Evolutionary conservation across 371 early-diverging fungal genomes (phyloP).

Genomic region (Syncephalastrum contaminatum): DNA sequence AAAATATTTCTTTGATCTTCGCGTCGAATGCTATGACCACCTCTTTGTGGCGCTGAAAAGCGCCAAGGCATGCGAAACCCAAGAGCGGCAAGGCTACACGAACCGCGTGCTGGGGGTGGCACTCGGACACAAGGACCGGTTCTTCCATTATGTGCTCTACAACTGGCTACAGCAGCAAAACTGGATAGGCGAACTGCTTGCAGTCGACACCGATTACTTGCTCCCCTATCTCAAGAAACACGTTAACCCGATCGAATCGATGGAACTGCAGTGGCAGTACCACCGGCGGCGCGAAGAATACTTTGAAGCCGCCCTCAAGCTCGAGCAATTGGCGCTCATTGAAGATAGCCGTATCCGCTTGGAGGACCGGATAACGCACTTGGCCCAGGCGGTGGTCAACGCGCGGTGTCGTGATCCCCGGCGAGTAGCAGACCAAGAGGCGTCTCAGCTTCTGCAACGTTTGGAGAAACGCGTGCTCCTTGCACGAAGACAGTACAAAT

Average conservation of each 20-base stretch:
- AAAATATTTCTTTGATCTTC: slow-evolving; percentile 28
- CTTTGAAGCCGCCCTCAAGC: slow-evolving; percentile 65
- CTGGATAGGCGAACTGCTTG: slow-evolving; percentile 28
- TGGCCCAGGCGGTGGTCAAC: slow-evolving; percentile 73
- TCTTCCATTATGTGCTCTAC: slow-evolving; percentile 73
- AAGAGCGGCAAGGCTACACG: slow-evolving; percentile 12
- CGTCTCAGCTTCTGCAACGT: slow-evolving; percentile 13
- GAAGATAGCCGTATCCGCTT: slow-evolving; percentile 37
- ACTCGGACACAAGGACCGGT: slow-evolving; percentile 49
- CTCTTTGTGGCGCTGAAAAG: slow-evolving; percentile 34
- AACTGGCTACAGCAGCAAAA: slow-evolving; percentile 56
- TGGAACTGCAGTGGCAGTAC: slow-evolving; percentile 75
- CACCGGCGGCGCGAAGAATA: slow-evolving; percentile 65
- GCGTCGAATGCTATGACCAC: slow-evolving; percentile 47
- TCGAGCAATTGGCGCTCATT: slow-evolving; percentile 56
- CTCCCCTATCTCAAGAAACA: slow-evolving; percentile 66
- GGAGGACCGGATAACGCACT: slow-evolving; percentile 60
- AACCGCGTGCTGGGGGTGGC: slow-evolving; percentile 38
- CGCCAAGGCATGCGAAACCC: slow-evolving; percentile 7
- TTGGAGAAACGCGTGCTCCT: slow-evolving; percentile 15
- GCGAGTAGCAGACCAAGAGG: slow-evolving; percentile 12
- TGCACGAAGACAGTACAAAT: slow-evolving; percentile 15
- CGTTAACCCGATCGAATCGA: slow-evolving; percentile 46
- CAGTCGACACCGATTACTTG: slow-evolving; percentile 53
- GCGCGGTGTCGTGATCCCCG: slow-evolving; percentile 52